phyloP scores from a whole-genome alignment of 441 rosid genomes.

The Adansonia grandidieri region DNA sequence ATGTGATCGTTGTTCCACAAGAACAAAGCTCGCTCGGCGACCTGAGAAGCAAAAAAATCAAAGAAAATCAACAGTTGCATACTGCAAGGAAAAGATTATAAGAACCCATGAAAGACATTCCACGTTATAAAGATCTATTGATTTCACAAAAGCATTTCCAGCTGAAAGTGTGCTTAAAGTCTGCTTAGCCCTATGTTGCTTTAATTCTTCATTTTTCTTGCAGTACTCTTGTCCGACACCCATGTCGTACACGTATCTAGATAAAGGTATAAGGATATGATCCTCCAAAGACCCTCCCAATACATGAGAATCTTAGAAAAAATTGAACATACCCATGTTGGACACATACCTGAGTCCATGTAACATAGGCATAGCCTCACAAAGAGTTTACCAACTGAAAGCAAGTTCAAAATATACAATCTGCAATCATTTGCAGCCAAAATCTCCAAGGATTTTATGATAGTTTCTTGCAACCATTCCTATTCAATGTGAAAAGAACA shows the following conservation, averaged over 20 bases:
- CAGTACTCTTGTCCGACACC: too few species aligned
- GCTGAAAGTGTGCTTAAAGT: background rate
- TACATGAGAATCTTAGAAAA: background rate
- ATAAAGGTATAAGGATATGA: background rate
- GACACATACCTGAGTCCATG: background rate
- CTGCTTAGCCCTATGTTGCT: background rate
- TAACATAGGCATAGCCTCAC: too few species aligned
- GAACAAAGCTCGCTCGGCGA: conserved; percentile 76
- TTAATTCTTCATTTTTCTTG: too few species aligned
- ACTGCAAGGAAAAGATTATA: background rate
- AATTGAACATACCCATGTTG: background rate
- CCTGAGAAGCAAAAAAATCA: conserved; percentile 41
- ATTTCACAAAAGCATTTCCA: background rate
- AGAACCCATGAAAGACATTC: conserved; percentile 6
- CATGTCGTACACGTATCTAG: too few species aligned
- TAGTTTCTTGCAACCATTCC: background rate
- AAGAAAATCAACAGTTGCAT: conserved; percentile 4
- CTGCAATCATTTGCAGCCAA: too few species aligned
- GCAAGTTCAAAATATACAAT: too few species aligned
- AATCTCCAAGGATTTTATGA: background rate
- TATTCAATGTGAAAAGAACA: background rate
- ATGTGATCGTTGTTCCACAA: conserved; percentile 86
- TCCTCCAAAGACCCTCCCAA: background rate
- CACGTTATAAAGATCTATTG: background rate
- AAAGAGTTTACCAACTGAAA: too few species aligned